Evolutionary conservation across 345 rosid genomes (phyloP), one percentile per base, ranked within the genome.

Genomic region (Fremontodendron californicum): DNA sequence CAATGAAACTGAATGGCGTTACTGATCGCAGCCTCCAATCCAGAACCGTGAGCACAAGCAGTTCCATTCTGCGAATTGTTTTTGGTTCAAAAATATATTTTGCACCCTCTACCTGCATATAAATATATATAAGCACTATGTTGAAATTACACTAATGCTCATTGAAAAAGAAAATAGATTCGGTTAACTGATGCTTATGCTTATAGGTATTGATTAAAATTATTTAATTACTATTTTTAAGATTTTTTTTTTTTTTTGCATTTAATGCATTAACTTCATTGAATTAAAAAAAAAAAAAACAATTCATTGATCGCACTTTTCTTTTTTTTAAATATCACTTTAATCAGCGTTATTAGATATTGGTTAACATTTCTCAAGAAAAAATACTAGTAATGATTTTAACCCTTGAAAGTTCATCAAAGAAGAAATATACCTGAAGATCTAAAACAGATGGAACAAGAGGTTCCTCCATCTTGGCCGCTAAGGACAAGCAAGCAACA

Each of bases 391-490:
- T 8, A 37, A 66, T 37, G 29, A 39, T 8, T 37, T 35, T 7
- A 66, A 23, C 4, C 61, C 19, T 49, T 21, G 0, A 71, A 16
- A 49, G 15, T 45, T 46, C 5, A 71, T 31, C 29, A 33, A 35
- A 52, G 35, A 19, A 57, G 1, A 43, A 16, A 27, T 29, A 33
- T 69, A 94, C 99, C 94, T 96, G 99, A n/a, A 96, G 88, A 87
- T 92, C 94, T 75, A 92, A 57, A 21, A 93, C 89, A 75, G 83
- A 78, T 78, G 98, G 99, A 91, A 88, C 99, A 74, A 90, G 87
- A 73, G 92, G 86, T 84, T 93, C 99, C 97, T 96, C 99, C 98
- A 96, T 91, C 83, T 96, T 96, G 0, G 98, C 99, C 27, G 99
- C 99, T 81, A 96, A 74, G 18, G 99, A 96, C 89, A 96, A 80